Percentiles rank a stretch among this genome's conserved stretches.
phyloP scores from a whole-genome alignment of 1,284 basidiomycete genomes.

The Apiotrichum siamense region DNA sequence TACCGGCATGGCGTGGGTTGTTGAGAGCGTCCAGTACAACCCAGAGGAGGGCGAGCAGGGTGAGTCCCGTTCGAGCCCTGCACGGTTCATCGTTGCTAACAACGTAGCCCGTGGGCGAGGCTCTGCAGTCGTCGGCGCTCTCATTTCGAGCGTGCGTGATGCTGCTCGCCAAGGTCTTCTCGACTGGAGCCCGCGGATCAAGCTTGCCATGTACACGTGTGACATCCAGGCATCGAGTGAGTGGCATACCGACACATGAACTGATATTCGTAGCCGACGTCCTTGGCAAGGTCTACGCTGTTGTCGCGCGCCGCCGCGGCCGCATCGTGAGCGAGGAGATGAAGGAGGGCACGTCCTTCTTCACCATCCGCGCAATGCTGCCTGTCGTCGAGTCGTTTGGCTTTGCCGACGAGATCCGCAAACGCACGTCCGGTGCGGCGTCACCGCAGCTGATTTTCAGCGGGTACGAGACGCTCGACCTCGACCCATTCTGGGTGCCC shows the following conservation, averaged over 20 bases:
- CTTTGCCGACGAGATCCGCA: constrained; percentile 95
- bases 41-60: constrained; percentile 51
- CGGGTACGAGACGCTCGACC: constrained; percentile 82
- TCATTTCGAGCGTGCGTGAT: constrained; percentile 84
- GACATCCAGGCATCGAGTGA: constrained; percentile 96
- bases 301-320: constrained; percentile 83
- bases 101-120: constrained; percentile 56
- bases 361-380: constrained; percentile 82
- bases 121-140: constrained; percentile 75
- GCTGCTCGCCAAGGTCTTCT: constrained; percentile 80
- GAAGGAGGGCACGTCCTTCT: constrained; percentile 96
- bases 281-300: constrained; percentile 94
- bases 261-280: constrained; percentile 67
- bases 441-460: constrained; percentile 95
- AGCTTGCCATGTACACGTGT: constrained; percentile 98
- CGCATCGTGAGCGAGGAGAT: constrained; percentile 94
- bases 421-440: constrained; percentile 91
- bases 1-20: constrained; percentile 84
- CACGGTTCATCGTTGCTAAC: not conserved
- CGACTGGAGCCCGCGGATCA: constrained; percentile 95
- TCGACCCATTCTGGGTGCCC: constrained; percentile 98
- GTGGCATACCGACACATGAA: constrained; percentile 40
- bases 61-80: not conserved
- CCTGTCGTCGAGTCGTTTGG: constrained; percentile 97
- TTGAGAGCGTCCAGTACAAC: constrained; percentile 60